phyloP scores from a whole-genome alignment of 768 basidiomycete species.

The Suillus brevipes region DNA sequence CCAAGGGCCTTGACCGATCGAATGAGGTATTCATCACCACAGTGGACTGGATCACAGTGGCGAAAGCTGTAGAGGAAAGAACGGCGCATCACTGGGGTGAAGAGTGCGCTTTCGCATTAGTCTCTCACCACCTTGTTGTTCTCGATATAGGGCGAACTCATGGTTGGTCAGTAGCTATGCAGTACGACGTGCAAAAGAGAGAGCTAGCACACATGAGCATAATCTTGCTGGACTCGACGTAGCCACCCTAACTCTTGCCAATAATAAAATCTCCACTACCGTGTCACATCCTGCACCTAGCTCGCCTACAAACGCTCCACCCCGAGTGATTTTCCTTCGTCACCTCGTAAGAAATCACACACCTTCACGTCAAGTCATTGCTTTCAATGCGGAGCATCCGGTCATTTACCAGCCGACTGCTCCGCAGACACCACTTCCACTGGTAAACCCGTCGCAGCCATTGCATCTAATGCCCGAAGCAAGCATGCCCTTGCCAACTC shows the following conservation, averaged over 20 bases:
- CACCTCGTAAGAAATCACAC: not conserved
- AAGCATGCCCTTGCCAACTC: not conserved
- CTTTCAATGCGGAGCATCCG: not conserved
- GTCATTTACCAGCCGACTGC: not conserved
- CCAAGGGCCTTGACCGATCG: too few relatives aligned
- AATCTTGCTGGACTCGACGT: not conserved
- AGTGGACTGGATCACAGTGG: too few relatives aligned
- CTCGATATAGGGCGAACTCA: not conserved
- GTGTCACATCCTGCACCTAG: not conserved
- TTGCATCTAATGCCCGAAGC: not conserved
- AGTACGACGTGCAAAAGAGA: not conserved
- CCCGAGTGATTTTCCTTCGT: not conserved
- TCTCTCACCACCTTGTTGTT: too few relatives aligned
- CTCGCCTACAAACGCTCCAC: not conserved
- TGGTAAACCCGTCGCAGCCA: not conserved
- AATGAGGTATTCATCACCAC: too few relatives aligned
- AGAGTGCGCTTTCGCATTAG: too few relatives aligned
- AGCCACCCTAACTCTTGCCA: not conserved
- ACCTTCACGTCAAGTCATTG: not conserved
- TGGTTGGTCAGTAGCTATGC: not conserved
- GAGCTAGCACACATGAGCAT: not conserved
- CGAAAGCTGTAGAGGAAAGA: too few relatives aligned
- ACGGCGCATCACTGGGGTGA: too few relatives aligned
- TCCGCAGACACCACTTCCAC: accelerated
- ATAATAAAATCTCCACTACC: not conserved